Evolutionary conservation across 148 eudicot genomes (phyloP).

Genomic region (Pharnaceum exiguum): DNA sequence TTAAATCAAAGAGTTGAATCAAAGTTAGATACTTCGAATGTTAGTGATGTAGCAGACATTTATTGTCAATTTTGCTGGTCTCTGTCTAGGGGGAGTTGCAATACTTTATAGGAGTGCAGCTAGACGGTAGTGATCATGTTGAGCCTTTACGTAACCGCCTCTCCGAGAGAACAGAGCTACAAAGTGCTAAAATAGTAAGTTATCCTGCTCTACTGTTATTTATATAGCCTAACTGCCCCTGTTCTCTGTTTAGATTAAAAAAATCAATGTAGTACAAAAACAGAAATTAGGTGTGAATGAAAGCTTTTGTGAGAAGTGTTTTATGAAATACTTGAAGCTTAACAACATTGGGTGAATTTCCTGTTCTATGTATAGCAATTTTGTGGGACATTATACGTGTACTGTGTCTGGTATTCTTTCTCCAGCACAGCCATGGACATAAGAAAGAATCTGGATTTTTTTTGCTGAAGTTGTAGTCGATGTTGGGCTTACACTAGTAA

Average conservation of each 20-base stretch:
- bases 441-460: background rate
- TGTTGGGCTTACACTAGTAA: background rate
- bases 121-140: conserved; percentile 96
- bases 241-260: background rate
- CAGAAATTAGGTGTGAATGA: background rate
- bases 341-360: background rate
- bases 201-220: background rate
- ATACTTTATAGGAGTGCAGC: conserved; percentile 97
- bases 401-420: background rate
- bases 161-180: conserved; percentile 70
- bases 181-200: conserved; percentile 84
- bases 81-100: conserved; percentile 84
- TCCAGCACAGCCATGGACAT: too few species aligned
- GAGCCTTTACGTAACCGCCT: conserved; percentile 91
- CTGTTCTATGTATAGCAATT: background rate
- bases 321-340: background rate
- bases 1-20: background rate
- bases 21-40: background rate
- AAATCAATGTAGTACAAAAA: background rate
- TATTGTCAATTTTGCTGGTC: conserved; percentile 3
- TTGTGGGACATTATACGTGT: background rate
- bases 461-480: conserved; percentile 1
- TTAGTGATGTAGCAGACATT: background rate
- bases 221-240: background rate
- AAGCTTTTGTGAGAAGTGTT: background rate